Base-by-base conservation (phyloP, 2,329 filamentous ascomycete genomes). In the Xylaria sp. region DNA sequence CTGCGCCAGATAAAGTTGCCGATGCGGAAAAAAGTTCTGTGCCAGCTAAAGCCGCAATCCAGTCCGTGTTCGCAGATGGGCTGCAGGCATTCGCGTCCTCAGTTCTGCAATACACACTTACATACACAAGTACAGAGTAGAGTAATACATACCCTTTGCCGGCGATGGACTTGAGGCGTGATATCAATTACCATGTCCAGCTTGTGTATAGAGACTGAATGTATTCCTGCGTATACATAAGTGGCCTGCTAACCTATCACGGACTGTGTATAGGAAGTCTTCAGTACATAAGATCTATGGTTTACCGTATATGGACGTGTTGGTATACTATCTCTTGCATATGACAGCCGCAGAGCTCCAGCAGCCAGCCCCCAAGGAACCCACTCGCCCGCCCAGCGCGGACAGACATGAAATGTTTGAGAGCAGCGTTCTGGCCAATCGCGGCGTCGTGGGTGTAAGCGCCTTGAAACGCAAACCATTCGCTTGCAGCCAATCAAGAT, bases 401-500 rank as follows among this genome's bases (percentile, higher is more conserved):
- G 20, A 34, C 40, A 48, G 44, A 48, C 52, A 54, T 58, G 43
- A 26, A 26, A 47, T 49, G 48, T 59, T 54, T 53, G 43, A 54
- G 41, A 39, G 48, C 34, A 38, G 21, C 37, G 20, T 34, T 3
- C 38, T 17, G 38, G 42, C 55, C 54, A 57, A 60, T 56, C 34
- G 56, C 19, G 41, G 6, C 9, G 54, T 54, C 56, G 42, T 54
- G 52, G 46, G 48, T 58, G 55, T 57, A 57, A 56, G 59, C 58
- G 54, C 56, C 55, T 62, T 66, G 61, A 66, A 64, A 65, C 63
- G 50, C 48, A 57, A 57, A 57, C 56, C 59, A 48, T 57, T 57
- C 46, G 57, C 57, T 57, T 52, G 50, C 52, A 57, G 57, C 61
- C 60, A 59, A 63, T 60, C 59, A 56, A 38, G 43, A 56, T 52